Conservation (phyloP, 768 basidiomycete genomes). For the Boletus rex-veris region DNA sequence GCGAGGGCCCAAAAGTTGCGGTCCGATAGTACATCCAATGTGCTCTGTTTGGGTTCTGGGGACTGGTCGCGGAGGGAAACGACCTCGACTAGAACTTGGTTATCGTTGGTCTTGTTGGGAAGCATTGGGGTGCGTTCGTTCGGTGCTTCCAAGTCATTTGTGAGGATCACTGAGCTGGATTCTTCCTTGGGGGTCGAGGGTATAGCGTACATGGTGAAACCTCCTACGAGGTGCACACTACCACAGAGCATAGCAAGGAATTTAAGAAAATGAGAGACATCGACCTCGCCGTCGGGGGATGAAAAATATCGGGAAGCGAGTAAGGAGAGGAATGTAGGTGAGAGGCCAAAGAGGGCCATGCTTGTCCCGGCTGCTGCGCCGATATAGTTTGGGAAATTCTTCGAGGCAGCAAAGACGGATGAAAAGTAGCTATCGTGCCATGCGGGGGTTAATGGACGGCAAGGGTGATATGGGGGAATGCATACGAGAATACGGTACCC, state of each 20-base stretch:
- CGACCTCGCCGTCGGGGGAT: constrained; percentile 40
- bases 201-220: constrained; percentile 37
- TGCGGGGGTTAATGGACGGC: neutral
- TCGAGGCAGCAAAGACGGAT: constrained; percentile 70
- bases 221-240: constrained; percentile 52
- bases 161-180: neutral
- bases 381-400: constrained; percentile 60
- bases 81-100: constrained; percentile 19
- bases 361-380: constrained; percentile 64
- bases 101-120: constrained; percentile 16
- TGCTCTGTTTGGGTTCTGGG: constrained; percentile 19
- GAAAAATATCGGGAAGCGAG: constrained; percentile 64
- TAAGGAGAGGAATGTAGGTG: constrained; percentile 68
- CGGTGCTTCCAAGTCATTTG: constrained; percentile 17
- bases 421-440: constrained; percentile 55
- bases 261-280: constrained; percentile 47
- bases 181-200: constrained; percentile 10
- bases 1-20: constrained; percentile 63
- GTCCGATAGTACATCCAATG: constrained; percentile 49
- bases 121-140: constrained; percentile 33
- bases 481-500: constrained; percentile 72
- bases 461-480: constrained; percentile 7
- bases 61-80: constrained; percentile 25
- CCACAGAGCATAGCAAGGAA: constrained; percentile 58
- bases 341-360: constrained; percentile 77